phyloP scores from a whole-genome alignment of 805 yeast species.

The Kodamaea kaohsiungensis region DNA sequence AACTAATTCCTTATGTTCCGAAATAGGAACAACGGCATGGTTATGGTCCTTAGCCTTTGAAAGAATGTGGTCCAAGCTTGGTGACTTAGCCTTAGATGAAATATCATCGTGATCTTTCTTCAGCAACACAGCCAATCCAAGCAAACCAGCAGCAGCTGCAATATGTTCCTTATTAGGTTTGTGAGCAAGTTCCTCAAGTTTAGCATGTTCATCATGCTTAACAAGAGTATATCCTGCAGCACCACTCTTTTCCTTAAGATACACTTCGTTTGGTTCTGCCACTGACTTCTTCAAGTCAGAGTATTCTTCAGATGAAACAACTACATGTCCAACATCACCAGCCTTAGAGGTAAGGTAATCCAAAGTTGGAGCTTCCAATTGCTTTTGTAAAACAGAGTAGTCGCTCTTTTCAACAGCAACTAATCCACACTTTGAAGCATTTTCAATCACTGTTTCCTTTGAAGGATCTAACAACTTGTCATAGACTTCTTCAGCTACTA shows the following conservation, averaged over 20 bases:
- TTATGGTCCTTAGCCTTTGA: constrained; percentile 7
- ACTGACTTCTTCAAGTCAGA: constrained; percentile 1
- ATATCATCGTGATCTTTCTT: constrained; percentile 3
- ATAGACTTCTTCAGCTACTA: constrained; percentile 13
- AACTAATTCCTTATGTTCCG: constrained; percentile 45
- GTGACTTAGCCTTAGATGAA: constrained; percentile 11
- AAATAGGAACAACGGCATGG: constrained; percentile 12
- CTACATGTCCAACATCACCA: constrained; percentile 2
- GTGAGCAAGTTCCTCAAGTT: constrained; percentile 12
- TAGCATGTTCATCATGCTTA: not conserved
- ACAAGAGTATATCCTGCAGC: constrained; percentile 5
- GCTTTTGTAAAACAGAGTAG: constrained; percentile 9
- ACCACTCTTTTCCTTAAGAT: constrained; percentile 2
- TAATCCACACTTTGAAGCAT: constrained; percentile 15
- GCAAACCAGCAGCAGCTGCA: constrained; percentile 8
- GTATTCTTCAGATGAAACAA: constrained; percentile 1
- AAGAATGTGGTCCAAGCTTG: constrained; percentile 15
- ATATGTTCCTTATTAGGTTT: constrained; percentile 14
- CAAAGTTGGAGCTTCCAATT: constrained; percentile 10
- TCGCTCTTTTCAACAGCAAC: constrained; percentile 15
- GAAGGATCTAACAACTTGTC: constrained; percentile 13
- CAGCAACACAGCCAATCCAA: constrained; percentile 11
- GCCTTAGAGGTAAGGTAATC: constrained; percentile 13
- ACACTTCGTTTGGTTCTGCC: not conserved
- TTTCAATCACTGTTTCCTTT: constrained; percentile 6